Conservation (phyloP, 2,329 filamentous ascomycete genomes). For the Dryadomyces sulphureus region DNA sequence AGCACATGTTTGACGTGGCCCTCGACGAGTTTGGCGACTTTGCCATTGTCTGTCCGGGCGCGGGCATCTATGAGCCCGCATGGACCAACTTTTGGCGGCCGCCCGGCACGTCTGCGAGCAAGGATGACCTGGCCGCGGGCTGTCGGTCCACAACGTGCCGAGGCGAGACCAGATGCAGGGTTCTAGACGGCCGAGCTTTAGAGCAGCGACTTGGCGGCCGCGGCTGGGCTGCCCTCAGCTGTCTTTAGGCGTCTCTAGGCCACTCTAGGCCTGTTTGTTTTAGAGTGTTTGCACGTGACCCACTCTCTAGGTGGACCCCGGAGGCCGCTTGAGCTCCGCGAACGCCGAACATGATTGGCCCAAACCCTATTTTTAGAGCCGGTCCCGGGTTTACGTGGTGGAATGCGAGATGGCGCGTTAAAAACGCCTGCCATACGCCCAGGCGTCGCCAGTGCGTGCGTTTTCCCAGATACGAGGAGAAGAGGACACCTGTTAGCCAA, state of each 20-base stretch:
- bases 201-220: too few relatives aligned
- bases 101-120: conserved; percentile 20
- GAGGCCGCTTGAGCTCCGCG: not conserved
- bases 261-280: too few relatives aligned
- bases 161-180: too few relatives aligned
- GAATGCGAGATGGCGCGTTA: conserved; percentile 1
- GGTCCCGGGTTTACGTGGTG: not conserved
- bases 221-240: too few relatives aligned
- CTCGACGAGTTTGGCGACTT: conserved; percentile 21
- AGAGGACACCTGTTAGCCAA: conserved; percentile 4
- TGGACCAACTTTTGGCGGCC: conserved; percentile 25
- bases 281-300: not conserved
- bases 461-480: not conserved
- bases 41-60: conserved; percentile 29
- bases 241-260: too few relatives aligned
- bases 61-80: conserved; percentile 30
- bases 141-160: too few relatives aligned
- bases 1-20: conserved; percentile 20
- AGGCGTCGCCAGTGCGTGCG: not conserved
- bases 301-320: not conserved
- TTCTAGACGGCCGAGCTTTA: too few relatives aligned
- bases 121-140: conserved; percentile 17
- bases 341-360: not conserved
- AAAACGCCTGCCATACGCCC: not conserved
- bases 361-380: not conserved